phyloP scores from a whole-genome alignment of 2,329 filamentous ascomycete genomes.

The Tolypocladium tropicale region DNA sequence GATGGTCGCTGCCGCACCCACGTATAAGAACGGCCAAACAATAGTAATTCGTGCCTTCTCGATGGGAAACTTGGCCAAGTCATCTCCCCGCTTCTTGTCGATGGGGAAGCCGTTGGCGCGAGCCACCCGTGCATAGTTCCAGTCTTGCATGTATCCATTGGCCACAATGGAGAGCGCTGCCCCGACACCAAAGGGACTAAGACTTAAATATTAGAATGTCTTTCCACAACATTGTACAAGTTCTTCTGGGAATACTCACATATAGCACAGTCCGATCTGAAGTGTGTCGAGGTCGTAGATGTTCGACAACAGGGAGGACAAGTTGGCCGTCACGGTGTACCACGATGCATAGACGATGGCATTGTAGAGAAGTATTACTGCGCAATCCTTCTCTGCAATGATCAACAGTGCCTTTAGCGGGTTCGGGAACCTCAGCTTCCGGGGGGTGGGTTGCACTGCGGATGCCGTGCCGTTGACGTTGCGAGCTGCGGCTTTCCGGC shows the following conservation, averaged over 20 bases:
- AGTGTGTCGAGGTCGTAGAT: neutral
- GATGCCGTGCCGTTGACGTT: neutral
- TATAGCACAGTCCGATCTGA: neutral
- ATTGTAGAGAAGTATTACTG: neutral
- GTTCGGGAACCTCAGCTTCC: neutral
- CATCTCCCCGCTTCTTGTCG: slow-evolving; percentile 1
- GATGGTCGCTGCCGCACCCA: neutral
- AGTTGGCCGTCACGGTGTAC: neutral
- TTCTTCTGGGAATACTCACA: neutral
- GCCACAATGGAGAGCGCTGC: neutral
- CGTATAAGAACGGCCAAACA: neutral
- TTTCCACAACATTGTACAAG: neutral
- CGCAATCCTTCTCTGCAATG: neutral
- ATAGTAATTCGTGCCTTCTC: neutral
- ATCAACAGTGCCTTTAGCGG: neutral
- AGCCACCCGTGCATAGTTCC: neutral
- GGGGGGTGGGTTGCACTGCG: neutral
- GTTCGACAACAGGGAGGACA: neutral
- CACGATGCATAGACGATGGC: neutral
- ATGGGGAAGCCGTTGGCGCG: neutral
- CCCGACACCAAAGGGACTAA: neutral
- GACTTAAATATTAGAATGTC: neutral
- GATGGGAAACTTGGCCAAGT: neutral
- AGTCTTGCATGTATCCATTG: neutral
- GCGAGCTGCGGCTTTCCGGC: neutral